Evolutionary conservation across 169 alveolate genomes (phyloP), one percentile per base, ranked within the genome.

Genomic region (Ichthyophthirius multifiliis): DNA sequence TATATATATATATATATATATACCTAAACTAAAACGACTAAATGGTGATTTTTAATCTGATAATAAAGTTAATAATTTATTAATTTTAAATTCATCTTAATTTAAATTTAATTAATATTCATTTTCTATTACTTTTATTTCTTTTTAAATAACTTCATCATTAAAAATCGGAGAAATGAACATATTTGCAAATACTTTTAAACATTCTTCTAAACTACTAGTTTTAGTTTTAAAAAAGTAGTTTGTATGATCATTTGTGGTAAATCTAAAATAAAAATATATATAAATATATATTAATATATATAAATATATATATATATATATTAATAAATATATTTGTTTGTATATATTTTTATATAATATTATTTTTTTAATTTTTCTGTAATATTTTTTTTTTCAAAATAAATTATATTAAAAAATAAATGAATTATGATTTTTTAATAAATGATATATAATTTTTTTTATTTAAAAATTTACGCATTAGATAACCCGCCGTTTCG

Each of bases 111-210:
- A 65, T 65, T 85, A 82, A 75, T 82, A 89, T 78, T 92, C 96
- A 74, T 81, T 80, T 34, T 92, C 90, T 15, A 92, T 84, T 16
- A 90, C 88, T 46, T 85, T 87, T 3, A 87, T 84, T 86, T 92
- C 96, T 79, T 92, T 87, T 13, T 92, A 91, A 12, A 86, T 76
- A 43, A 87, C 65, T 27, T 82, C 84, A 9, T 90, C 48, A 45
- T 75, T 83, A 39, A 89, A 76, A 27, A 73, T 32, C 15, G 97
- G 95, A 73, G 83, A 88, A 43, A 87, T 83, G 44, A 93, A 89
- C 45, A 89, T 83, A 73, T 84, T 77, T 1, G 94, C 89, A 71
- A 90, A 88, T 82, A 86, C 88, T 64, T 90, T 87, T 31, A 93
- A 41, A 34, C 94, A 91, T 46, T 86, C 83, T 35, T 85, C 83